Evolutionary conservation across 1,139 yeast genomes (phyloP), one percentile per base, ranked within the genome.

Genomic region (Trichomonascaceae sp.): DNA sequence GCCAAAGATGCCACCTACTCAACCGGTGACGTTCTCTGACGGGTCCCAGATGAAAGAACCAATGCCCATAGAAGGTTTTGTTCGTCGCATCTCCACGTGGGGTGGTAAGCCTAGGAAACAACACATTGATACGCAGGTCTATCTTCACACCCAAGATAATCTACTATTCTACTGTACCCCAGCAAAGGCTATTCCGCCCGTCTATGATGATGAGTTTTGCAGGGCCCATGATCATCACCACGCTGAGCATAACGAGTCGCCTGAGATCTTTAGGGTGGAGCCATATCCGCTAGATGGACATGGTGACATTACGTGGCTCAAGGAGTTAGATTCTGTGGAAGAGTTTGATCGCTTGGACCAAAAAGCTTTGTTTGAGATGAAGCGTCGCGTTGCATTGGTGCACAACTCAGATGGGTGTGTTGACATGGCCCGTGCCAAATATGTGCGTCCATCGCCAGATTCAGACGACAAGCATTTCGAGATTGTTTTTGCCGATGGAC

Each of bases 11-110:
- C 69, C 70, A 29, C 67, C 65, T 37, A 64, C 75, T 2, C 56
- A 62, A 28, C 36, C 36, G 3, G 53, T 64, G 1, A 36, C 28
- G 13, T 41, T 42, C 5, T 44, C 42, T 14, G 40, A 41, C 14
- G 50, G 47, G 4, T 30, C 32, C 4, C 35, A 27, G 16, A 31
- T 51, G 37, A 41, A 46, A 1, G 89, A 79, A 45, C 93, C 93
- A 0, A 41, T 55, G 0, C 76, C 92, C 0, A 54, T 81, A 5
- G 93, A 82, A 55, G 95, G 96, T 0, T 82, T 79, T 50, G 54
- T 84, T 11, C 62, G 71, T 2, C 64, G 79, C 33, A 52, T 79
- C 28, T 64, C 79, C 0, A 65, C 71, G 31, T 64, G 69, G 44
- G 47, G 55, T 4, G 87, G 85, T n/a, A 39, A 38, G 4, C 34